Percentiles rank a stretch among this genome's conserved stretches.
phyloP scores from a whole-genome alignment of 768 basidiomycete genomes.

The Agrocybe pediades region DNA sequence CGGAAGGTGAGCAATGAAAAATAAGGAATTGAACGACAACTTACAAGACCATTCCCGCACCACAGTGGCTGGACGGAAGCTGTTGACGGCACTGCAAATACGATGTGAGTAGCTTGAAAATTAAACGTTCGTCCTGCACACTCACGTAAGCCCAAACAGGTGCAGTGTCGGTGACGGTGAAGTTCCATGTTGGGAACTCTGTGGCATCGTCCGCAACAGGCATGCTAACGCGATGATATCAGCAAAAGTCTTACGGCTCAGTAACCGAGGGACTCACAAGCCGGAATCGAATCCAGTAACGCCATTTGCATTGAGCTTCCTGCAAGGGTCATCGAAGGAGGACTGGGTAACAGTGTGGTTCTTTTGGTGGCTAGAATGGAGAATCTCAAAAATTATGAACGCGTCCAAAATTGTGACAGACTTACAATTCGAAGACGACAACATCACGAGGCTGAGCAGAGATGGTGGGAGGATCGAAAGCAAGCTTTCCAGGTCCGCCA shows the following conservation, averaged over 20 bases:
- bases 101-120: constrained; percentile 1
- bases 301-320: constrained; percentile 39
- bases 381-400: background rate
- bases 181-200: constrained; percentile 54
- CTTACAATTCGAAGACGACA: constrained; percentile 63
- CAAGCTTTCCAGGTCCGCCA: constrained; percentile 48
- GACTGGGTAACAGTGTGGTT: constrained; percentile 71
- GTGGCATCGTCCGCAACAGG: constrained; percentile 45
- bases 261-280: constrained; percentile 42
- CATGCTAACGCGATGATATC: constrained; percentile 23
- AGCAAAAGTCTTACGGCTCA: background rate
- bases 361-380: constrained; percentile 55
- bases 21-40: constrained; percentile 11
- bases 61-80: constrained; percentile 43
- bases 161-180: constrained; percentile 57
- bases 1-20: background rate
- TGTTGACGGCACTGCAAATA: constrained; percentile 41
- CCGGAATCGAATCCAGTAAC: constrained; percentile 55
- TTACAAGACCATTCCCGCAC: constrained; percentile 57
- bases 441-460: constrained; percentile 53
- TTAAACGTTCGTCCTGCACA: constrained; percentile 12
- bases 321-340: constrained; percentile 61
- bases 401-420: background rate
- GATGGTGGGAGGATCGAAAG: constrained; percentile 53
- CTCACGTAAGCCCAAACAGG: constrained; percentile 61